Evolutionary conservation across 108 stramenopile genomes (phyloP).

Genomic region (Skeletonema costatum): DNA sequence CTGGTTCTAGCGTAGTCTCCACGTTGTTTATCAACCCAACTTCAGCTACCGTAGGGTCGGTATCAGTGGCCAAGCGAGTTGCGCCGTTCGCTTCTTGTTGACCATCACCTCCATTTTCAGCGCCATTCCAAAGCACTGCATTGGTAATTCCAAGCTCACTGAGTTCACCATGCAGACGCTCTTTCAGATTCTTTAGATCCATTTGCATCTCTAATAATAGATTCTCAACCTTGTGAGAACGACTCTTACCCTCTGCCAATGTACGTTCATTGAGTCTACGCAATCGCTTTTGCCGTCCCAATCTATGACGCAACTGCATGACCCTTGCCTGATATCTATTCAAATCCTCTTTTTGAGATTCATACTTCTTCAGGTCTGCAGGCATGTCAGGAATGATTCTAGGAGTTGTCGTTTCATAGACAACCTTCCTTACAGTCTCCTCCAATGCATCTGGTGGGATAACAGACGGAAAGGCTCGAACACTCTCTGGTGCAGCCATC

Average conservation of each 20-base stretch:
- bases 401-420: constrained; percentile 53
- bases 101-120: not conserved
- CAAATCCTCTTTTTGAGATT: constrained; percentile 62
- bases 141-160: not conserved
- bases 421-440: constrained; percentile 46
- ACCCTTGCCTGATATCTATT: constrained; percentile 55
- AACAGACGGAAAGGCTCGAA: constrained; percentile 51
- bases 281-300: constrained; percentile 72
- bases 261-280: constrained; percentile 72
- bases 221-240: constrained; percentile 58
- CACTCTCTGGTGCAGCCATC: constrained; percentile 59
- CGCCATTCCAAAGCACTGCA: not conserved
- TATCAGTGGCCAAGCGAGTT: not conserved
- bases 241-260: constrained; percentile 48
- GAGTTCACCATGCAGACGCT: constrained; percentile 67
- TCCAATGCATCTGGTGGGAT: constrained; percentile 59
- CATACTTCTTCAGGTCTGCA: constrained; percentile 53
- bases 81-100: not conserved
- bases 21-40: constrained; percentile 1
- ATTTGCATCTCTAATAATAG: constrained; percentile 80
- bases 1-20: not conserved
- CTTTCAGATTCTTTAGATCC: constrained; percentile 74
- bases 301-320: constrained; percentile 65
- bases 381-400: constrained; percentile 62
- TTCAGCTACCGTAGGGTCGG: not conserved